phyloP scores from a whole-genome alignment of 306 rosid species.

The Mimosa bimucronata region DNA sequence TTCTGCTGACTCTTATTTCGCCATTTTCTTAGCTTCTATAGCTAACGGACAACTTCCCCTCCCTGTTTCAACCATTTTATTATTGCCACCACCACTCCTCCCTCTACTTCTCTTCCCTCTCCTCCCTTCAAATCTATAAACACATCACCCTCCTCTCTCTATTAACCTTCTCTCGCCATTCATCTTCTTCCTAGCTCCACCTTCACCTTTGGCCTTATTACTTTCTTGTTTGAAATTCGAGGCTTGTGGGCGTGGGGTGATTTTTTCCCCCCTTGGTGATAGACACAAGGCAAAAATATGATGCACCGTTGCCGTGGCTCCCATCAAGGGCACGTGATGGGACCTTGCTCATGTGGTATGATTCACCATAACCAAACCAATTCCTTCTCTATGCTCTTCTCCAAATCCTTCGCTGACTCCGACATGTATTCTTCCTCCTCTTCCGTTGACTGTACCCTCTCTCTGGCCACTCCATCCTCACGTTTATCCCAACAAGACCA shows the following conservation, averaged over 20 bases:
- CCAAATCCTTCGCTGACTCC: constrained; percentile 47
- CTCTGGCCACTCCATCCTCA: constrained; percentile 88
- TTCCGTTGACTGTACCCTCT: constrained; percentile 93
- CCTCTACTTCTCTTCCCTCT: constrained; percentile 10
- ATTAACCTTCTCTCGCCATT: neutral
- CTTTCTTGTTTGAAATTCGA: neutral
- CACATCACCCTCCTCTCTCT: constrained; percentile 2
- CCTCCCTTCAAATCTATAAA: constrained; percentile 11
- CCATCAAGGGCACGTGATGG: constrained; percentile 65
- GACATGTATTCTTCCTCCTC: constrained; percentile 52
- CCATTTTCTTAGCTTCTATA: constrained; percentile 60
- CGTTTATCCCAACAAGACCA: constrained; percentile 56
- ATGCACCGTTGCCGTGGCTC: constrained; percentile 75
- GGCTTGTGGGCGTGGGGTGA: neutral
- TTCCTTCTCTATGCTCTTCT: constrained; percentile 69
- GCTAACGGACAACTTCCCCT: constrained; percentile 58
- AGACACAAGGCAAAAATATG: constrained; percentile 20
- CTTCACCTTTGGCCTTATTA: neutral
- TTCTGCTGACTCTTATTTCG: constrained; percentile 82
- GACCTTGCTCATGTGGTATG: constrained; percentile 68
- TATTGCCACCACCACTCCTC: constrained; percentile 31
- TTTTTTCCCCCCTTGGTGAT: neutral
- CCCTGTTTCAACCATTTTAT: constrained; percentile 51
- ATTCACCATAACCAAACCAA: constrained; percentile 52
- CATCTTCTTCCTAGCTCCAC: neutral